Evolutionary conservation across 768 basidiomycete species (phyloP), one percentile per base, ranked within the genome.

Genomic region (Clathrus columnatus): DNA sequence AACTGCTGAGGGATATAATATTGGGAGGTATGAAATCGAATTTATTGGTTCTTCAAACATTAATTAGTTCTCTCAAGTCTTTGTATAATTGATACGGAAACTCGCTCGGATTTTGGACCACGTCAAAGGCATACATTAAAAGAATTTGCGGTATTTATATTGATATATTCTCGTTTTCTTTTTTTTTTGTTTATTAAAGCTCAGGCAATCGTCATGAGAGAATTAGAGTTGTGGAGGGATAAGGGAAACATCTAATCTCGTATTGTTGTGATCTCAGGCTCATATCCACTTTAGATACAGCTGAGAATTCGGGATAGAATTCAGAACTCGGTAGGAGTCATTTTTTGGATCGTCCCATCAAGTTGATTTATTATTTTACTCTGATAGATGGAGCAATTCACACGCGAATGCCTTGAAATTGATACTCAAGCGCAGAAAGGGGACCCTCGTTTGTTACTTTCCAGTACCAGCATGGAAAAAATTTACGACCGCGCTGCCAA

Each of bases 221-320:
- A 97, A 68, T 83, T 97, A 83, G 94, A 96, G 66, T 73, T 96
- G 1, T 96, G 92, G 92, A 75, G 85, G 57, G 93, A 96, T 68
- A 95, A 96, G 76, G 88, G 87, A 54, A 42, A 51, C 21, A 11
- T 2, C n/a, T 66, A n/a, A n/a, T n/a, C n/a, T 55, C 2, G 10
- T 56, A 23, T 28, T 44, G 27, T 11, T 24, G 32, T 17, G 27
- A 17, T 52, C 23, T 21, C 16, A 50, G 17, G 26, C 26, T 51
- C 46, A 36, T 30, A 21, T 26, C 42, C 21, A 53, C 23, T 21
- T 14, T 59, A 88, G 88, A 91, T 94, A 50, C 93, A 94, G 70
- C 73, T 95, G 16, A 79, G 91, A 30, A 86, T 94, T 61, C 81
- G 93, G 46, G 93, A 94, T 62, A 83, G 84, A 45, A 95, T 96